Base-by-base conservation (phyloP, 768 basidiomycete species). In the Tricholoma sp. region DNA sequence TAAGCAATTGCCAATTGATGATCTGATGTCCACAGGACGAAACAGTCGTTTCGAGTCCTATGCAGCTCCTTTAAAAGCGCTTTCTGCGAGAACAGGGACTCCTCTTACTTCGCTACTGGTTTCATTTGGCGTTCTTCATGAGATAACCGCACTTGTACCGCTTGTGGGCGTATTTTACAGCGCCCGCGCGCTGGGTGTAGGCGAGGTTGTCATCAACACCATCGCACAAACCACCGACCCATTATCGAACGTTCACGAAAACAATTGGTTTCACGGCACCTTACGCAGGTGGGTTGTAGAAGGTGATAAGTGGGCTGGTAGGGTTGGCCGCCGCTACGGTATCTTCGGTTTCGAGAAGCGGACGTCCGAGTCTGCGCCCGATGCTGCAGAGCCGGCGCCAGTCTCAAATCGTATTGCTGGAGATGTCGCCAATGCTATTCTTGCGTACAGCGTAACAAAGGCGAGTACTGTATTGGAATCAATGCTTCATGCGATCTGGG, bases 121-220 rank as follows among this genome's bases (percentile, higher is more conserved):
- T 41, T 91, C 93, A 0, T 96, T 97, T 61, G 84, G 81, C 5
- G 72, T 94, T 53, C 76, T 97, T 2, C 94, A 97, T 65, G 94
- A 97, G 66, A 60, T 91, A 10, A 94, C 92, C 0, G 92, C 94
- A 0, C 65, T 94, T 51, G 76, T 84, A 0, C 91, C 94, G 2
- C 77, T 94, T 29, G 79, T 87, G 4, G 80, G 83, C 34, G 66
- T 90, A 37, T 96, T 93, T 68, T 91, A 83, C 65, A 75, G 76
- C 0, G 83, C 91, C 8, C 76, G 86, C 33, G 67, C 79, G 4
- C 61, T 90, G 1, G 89, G 88, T 2, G 68, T 90, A 20, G 94
- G 94, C 0, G 85, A 88, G 53, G 72, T 69, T 37, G 68, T 91
- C 56, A 81, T 93, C 28, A 66, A 71, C 18, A 66, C 71, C 20